Conservation (phyloP, 805 yeast genomes). For the Ogataea chonburiensis region DNA sequence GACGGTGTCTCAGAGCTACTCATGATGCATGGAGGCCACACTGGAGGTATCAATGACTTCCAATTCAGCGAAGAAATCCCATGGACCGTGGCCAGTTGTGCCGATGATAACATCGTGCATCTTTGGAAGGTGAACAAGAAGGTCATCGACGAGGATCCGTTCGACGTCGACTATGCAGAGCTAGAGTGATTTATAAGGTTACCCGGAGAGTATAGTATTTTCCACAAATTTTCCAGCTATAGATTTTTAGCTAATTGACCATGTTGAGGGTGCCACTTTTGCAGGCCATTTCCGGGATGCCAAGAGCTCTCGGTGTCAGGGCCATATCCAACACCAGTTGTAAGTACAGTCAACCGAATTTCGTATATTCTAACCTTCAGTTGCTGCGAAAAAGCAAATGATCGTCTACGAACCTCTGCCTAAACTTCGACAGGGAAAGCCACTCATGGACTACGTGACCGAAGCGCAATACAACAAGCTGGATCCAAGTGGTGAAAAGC, state of each 20-base stretch:
- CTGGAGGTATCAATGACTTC: constrained; percentile 71
- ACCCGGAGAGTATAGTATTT: constrained; percentile 4
- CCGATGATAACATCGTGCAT: constrained; percentile 61
- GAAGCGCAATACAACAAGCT: constrained; percentile 53
- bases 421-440: constrained; percentile 45
- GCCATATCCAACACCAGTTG: not conserved
- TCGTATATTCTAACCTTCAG: constrained; percentile 4
- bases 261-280: constrained; percentile 2
- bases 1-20: constrained; percentile 87
- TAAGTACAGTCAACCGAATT: not conserved
- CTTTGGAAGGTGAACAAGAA: constrained; percentile 49
- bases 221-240: constrained; percentile 2
- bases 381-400: constrained; percentile 23
- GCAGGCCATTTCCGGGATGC: not conserved
- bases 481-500: constrained; percentile 73
- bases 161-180: constrained; percentile 14
- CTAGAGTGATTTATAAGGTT: constrained; percentile 16
- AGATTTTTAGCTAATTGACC: not conserved
- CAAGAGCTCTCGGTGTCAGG: constrained; percentile 1
- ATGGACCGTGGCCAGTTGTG: constrained; percentile 72
- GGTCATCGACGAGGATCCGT: constrained; percentile 30
- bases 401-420: constrained; percentile 52
- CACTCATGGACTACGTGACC: constrained; percentile 45
- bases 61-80: constrained; percentile 68
- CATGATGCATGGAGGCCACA: constrained; percentile 93